Base-by-base conservation (phyloP, 2,329 filamentous ascomycete species). In the Penicillium oxalicum region DNA sequence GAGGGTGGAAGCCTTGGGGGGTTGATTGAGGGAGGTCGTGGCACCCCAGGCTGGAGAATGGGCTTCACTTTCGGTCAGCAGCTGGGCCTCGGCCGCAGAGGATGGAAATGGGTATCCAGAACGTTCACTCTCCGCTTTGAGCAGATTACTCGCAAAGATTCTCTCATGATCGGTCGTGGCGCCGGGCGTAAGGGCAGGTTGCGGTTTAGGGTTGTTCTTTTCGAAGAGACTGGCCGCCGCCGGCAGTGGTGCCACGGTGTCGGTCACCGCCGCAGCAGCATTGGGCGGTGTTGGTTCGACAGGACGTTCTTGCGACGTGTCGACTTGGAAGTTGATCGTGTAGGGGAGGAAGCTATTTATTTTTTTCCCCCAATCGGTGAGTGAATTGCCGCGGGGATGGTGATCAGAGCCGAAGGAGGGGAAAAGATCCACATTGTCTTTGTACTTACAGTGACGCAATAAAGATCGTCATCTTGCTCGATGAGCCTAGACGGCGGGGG, bases 241-340 rank as follows among this genome's bases (percentile, higher is more conserved):
- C 41, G 58, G 53, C 4, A 54, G 37, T 7, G 59, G 49, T 24
- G 56, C 63, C 48, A 47, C 61, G 52, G 57, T 60, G 53, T 59
- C 61, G 58, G 64, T 49, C 56, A 40, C 47, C 47, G 56, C 40
- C 46, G 56, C 40, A 43, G 56, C 57, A n/a, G 52, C 48, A 40
- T 54, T 62, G 25, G 52, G 49, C 44, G 66, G 56, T 60, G 66
- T 51, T 63, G 64, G 53, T 64, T 72, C 49, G 69, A 71, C 44
- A 74, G 73, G 29, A 75, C 77, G 49, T 52, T 61, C 51, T 45
- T 61, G 59, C 26, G 57, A 53, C 18, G 63, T 60, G 40, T 69
- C 80, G 48, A 87, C 77, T 59, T 84, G 84, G 69, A 97, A 97
- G 69, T 95, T 84, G 62, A 95, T 78, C 36, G 91, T 97, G 68